These are phyloP conservation scores for Daldinia concentrica DNA, from an alignment of 495 filamentous ascomycete species.

Conservation along the genomic window DNA sequence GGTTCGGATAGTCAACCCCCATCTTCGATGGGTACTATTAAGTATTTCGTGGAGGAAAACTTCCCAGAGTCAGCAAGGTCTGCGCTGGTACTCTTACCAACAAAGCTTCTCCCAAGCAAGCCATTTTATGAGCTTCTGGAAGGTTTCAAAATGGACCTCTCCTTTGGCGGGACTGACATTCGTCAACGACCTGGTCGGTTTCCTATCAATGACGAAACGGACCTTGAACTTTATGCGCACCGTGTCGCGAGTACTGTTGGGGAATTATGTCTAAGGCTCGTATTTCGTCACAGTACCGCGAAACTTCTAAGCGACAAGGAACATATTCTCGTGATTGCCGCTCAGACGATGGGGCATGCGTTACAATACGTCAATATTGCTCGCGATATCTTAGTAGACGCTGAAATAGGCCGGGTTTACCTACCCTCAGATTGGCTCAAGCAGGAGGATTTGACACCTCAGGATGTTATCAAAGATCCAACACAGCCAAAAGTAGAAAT, in stretches of 20 bases:
- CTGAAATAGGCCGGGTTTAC: conserved; percentile 68
- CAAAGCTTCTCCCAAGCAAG: conserved; percentile 56
- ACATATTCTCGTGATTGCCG: conserved; percentile 54
- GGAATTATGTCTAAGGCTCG: conserved; percentile 68
- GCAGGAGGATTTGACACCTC: conserved; percentile 60
- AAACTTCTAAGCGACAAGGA: conserved; percentile 37
- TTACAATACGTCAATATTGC: conserved; percentile 78
- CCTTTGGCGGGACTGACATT: conserved; percentile 49
- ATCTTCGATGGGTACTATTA: conserved; percentile 21
- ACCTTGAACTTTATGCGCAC: conserved; percentile 65
- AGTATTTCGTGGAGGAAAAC: conserved; percentile 49
- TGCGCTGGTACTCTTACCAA: conserved; percentile 64
- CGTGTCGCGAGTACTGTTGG: conserved; percentile 75
- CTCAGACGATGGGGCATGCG: conserved; percentile 70
- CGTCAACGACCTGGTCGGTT: conserved; percentile 39
- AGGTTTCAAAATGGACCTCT: conserved; percentile 70
- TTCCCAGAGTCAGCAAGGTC: conserved; percentile 61
- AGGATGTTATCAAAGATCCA: conserved; percentile 61
- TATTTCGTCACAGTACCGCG: conserved; percentile 60
- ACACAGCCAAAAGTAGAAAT: conserved; percentile 50
- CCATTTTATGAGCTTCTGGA: conserved; percentile 67
- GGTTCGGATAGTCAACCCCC: conserved; percentile 1
- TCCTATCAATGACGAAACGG: conserved; percentile 64
- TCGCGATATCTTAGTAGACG: conserved; percentile 71
- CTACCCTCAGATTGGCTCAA: conserved; percentile 69